phyloP scores from a whole-genome alignment of 441 rosid genomes.

The Euphorbia celastroides region DNA sequence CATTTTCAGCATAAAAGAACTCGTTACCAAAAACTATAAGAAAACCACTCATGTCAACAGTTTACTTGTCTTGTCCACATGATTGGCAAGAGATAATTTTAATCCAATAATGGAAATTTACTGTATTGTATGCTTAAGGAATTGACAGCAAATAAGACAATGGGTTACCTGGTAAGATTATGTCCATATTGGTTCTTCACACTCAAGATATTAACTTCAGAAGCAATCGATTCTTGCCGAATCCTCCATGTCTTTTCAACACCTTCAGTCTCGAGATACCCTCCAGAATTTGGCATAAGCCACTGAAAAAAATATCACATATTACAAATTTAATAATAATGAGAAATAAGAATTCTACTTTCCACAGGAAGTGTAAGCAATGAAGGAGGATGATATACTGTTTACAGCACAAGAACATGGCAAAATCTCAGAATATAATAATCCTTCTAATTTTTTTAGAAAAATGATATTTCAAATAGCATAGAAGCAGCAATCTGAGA shows the following conservation, averaged over 20 bases:
- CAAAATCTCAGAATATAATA: not conserved
- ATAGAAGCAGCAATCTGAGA: not conserved
- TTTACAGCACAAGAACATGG: not conserved
- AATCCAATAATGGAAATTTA: not conserved
- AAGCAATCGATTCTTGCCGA: constrained; percentile 56
- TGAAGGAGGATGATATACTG: not conserved
- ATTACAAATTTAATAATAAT: constrained; percentile 13
- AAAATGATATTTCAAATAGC: not conserved
- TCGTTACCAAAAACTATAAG: not conserved
- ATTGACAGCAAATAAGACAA: not conserved
- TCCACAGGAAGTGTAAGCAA: not conserved
- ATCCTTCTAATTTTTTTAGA: no score
- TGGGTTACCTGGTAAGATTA: constrained; percentile 65
- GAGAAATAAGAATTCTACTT: not conserved
- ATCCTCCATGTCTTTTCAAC: constrained; percentile 79
- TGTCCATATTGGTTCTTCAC: constrained; percentile 68
- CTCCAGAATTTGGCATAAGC: constrained; percentile 78
- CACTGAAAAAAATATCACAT: constrained; percentile 46
- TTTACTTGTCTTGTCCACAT: not conserved
- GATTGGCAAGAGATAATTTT: not conserved
- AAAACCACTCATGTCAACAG: not conserved
- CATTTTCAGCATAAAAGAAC: not conserved
- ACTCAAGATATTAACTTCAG: constrained; percentile 56
- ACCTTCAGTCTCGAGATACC: constrained; percentile 82
- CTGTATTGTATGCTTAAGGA: not conserved